These are phyloP conservation scores for Trichomonascus vanleenenianus DNA, from an alignment of 805 yeast genomes.

Conservation along the genomic window DNA sequence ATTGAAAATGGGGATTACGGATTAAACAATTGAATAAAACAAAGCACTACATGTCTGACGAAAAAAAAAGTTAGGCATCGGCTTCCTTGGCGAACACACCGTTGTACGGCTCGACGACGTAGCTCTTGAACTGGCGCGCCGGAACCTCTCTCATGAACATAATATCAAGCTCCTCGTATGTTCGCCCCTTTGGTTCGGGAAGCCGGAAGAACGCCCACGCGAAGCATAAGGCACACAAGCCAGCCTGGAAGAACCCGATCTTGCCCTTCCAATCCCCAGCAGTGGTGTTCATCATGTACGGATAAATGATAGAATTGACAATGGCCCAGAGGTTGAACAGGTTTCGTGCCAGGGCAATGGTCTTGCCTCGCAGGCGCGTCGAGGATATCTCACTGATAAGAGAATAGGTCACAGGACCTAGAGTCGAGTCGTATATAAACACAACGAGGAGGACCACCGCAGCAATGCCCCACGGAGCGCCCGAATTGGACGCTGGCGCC, in stretches of 20 bases:
- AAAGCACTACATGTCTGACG: too few species aligned
- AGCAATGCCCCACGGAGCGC: constrained; percentile 29
- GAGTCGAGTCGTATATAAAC: constrained; percentile 37
- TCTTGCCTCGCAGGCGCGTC: constrained; percentile 35
- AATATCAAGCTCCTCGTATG: constrained; percentile 52
- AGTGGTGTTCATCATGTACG: constrained; percentile 42
- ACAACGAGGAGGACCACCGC: constrained; percentile 38
- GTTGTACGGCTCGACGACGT: constrained; percentile 12
- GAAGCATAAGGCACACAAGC: constrained; percentile 25
- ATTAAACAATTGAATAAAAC: too few species aligned
- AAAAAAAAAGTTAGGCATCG: too few species aligned
- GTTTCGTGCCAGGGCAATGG: constrained; percentile 35
- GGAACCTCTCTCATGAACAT: constrained; percentile 34
- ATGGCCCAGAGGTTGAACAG: constrained; percentile 20
- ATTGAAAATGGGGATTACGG: too few species aligned
- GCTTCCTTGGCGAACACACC: neutral
- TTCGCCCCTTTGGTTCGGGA: constrained; percentile 53
- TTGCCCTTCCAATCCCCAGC: constrained; percentile 41
- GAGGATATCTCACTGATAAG: constrained; percentile 38
- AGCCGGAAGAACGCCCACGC: constrained; percentile 43
- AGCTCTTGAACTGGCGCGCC: constrained; percentile 23
- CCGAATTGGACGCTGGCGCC: constrained; percentile 27
- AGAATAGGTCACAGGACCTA: constrained; percentile 38
- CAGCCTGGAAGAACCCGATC: constrained; percentile 42
- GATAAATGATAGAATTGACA: constrained; percentile 21